phyloP scores from a whole-genome alignment of 306 rosid genomes.

The Astragalus glycyphyllos region DNA sequence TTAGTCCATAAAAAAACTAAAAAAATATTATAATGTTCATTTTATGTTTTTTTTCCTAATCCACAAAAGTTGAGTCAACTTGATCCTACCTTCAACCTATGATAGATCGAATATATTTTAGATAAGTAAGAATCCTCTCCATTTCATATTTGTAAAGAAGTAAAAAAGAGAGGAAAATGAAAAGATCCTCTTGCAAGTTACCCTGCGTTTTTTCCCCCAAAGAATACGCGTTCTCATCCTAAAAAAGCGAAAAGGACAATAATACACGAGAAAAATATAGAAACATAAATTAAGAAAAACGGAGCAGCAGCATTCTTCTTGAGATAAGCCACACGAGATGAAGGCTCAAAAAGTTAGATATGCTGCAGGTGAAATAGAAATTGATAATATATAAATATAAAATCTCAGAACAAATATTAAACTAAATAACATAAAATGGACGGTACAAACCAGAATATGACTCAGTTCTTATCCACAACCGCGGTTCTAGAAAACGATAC shows the following conservation, averaged over 20 bases:
- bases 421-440: conserved; percentile 2
- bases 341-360: neutral
- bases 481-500: conserved; percentile 26
- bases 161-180: too few relatives aligned
- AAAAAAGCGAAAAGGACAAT: neutral
- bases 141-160: too few relatives aligned
- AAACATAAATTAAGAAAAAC: neutral
- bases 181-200: neutral
- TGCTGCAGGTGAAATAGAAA: conserved; percentile 10
- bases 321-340: neutral
- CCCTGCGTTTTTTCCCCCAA: neutral
- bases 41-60: neutral
- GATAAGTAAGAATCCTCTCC: neutral
- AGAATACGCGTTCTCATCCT: neutral
- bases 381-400: conserved; percentile 7
- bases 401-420: conserved; percentile 1
- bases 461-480: conserved; percentile 46
- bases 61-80: neutral
- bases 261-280: neutral
- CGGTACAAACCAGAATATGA: conserved; percentile 43
- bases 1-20: too few relatives aligned
- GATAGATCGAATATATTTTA: neutral
- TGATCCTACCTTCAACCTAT: neutral
- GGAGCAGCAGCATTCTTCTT: neutral
- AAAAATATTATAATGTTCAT: neutral